Conservation (phyloP, 495 filamentous ascomycete genomes). For the Penicillium dipodomyicola region DNA sequence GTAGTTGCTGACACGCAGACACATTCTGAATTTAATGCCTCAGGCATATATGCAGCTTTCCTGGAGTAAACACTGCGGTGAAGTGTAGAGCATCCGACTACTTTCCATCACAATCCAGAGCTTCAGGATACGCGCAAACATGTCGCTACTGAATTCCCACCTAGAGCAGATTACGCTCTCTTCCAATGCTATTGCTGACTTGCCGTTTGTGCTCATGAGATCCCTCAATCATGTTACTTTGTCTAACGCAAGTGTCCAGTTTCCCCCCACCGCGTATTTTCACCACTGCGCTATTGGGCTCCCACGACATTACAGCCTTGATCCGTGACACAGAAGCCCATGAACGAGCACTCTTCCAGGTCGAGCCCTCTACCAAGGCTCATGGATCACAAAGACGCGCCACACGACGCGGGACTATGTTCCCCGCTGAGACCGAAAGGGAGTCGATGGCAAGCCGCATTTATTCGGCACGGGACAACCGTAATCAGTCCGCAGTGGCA, state of each 20-base stretch:
- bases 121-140: constrained; percentile 32
- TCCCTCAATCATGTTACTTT: not conserved
- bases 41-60: constrained; percentile 13
- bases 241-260: constrained; percentile 39
- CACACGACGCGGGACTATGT: constrained; percentile 48
- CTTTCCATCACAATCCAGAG: not conserved
- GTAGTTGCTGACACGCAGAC: constrained; percentile 4
- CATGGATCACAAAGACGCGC: constrained; percentile 40
- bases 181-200: constrained; percentile 74
- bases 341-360: constrained; percentile 92
- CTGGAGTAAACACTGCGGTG: constrained; percentile 9
- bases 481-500: constrained; percentile 81
- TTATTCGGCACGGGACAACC: constrained; percentile 54
- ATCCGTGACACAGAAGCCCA: constrained; percentile 95
- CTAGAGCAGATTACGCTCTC: constrained; percentile 89
- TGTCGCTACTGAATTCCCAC: constrained; percentile 78
- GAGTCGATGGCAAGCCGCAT: constrained; percentile 52
- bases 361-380: constrained; percentile 61
- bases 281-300: constrained; percentile 84
- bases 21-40: constrained; percentile 10
- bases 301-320: constrained; percentile 86
- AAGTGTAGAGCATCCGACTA: constrained; percentile 2
- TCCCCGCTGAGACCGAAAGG: constrained; percentile 39
- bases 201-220: constrained; percentile 60
- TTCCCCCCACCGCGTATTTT: constrained; percentile 94